These are phyloP conservation scores for Arthrobotrys sinensis DNA, from an alignment of 2,329 filamentous ascomycete species.

Conservation along the genomic window DNA sequence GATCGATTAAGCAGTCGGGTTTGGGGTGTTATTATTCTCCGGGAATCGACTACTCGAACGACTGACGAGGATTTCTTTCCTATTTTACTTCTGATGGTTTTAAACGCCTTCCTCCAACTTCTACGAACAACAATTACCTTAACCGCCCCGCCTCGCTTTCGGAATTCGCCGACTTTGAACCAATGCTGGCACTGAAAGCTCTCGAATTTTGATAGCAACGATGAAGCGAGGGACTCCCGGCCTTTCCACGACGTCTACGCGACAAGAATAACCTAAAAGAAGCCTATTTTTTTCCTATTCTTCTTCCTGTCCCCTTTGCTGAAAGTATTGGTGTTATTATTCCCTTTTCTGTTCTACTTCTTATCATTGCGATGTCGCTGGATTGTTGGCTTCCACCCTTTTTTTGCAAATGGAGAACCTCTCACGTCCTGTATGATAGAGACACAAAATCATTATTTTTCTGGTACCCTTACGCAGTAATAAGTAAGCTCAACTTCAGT, in stretches of 20 bases:
- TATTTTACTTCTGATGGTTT: constrained; percentile 5
- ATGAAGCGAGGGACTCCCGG: neutral
- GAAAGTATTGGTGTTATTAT: constrained; percentile 41
- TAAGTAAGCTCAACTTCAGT: too few species aligned
- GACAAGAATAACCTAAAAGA: constrained; percentile 11
- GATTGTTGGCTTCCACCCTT: constrained; percentile 24
- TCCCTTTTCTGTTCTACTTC: constrained; percentile 3
- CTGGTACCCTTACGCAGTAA: neutral
- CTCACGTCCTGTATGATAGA: constrained; percentile 54
- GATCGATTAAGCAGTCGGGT: neutral
- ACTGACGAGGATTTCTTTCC: constrained; percentile 16
- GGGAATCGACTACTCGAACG: constrained; percentile 16
- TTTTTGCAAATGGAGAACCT: constrained; percentile 22
- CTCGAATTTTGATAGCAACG: neutral
- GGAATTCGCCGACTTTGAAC: constrained; percentile 8
- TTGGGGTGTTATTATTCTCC: constrained; percentile 4
- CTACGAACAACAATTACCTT: constrained; percentile 29
- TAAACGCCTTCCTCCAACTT: constrained; percentile 11
- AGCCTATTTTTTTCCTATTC: neutral
- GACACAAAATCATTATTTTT: constrained; percentile 32
- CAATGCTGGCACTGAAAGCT: constrained; percentile 21
- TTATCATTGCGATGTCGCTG: constrained; percentile 19
- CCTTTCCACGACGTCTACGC: constrained; percentile 8
- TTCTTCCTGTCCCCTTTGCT: constrained; percentile 10
- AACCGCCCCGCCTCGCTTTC: constrained; percentile 1